Percentiles rank a stretch among this genome's conserved stretches.
Evolutionary conservation across 2,329 filamentous ascomycete genomes (phyloP).

Genomic region (Tolypocladium amazonense): DNA sequence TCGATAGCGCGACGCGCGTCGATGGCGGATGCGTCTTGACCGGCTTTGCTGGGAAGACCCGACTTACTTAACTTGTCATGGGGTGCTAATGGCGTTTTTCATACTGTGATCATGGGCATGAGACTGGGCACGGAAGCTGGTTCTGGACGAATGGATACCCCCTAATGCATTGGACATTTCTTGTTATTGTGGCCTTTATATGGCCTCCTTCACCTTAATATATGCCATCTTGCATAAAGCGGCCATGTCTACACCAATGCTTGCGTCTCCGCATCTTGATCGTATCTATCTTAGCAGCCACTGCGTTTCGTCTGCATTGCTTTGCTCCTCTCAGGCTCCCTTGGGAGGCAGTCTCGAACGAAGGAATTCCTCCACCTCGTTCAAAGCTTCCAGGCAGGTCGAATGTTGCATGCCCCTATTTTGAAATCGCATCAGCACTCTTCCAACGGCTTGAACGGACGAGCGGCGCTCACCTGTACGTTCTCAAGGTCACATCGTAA

Average conservation of each 20-base stretch:
- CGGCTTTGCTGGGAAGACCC: too few species aligned
- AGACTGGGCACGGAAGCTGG: background rate
- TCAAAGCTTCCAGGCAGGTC: slow-evolving; percentile 66
- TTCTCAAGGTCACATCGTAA: slow-evolving; percentile 63
- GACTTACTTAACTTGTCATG: background rate
- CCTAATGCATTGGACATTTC: background rate
- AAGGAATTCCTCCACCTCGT: slow-evolving; percentile 62
- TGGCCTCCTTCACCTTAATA: background rate
- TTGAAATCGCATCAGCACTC: background rate
- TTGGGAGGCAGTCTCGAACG: slow-evolving; percentile 31
- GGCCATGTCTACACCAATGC: background rate
- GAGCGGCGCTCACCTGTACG: slow-evolving; percentile 52
- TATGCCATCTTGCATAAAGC: background rate
- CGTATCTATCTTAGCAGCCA: background rate
- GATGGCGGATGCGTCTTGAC: background rate
- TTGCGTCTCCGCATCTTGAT: background rate
- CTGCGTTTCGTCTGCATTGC: background rate
- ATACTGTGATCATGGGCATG: background rate
- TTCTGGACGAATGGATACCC: background rate
- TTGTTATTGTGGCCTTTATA: background rate
- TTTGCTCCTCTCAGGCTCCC: background rate
- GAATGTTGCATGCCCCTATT: slow-evolving; percentile 61
- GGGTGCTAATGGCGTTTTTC: background rate
- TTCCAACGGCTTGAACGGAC: background rate
- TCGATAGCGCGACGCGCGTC: slow-evolving; percentile 17